These are phyloP conservation scores for Senecio squalidus DNA, from an alignment of 140 eudicot genomes.

Conservation along the genomic window DNA sequence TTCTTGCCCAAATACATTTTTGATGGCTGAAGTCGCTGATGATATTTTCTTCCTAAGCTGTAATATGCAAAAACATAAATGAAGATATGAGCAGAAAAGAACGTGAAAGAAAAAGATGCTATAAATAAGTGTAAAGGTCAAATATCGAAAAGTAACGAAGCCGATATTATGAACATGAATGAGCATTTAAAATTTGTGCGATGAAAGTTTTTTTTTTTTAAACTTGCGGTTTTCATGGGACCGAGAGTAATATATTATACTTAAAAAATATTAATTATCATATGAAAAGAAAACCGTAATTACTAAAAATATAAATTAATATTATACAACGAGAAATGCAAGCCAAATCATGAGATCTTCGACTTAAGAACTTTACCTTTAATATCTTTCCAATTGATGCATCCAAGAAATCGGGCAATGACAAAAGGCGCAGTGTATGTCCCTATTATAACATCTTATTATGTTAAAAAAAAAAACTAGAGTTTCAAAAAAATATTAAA, in stretches of 20 bases:
- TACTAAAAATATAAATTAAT: too few relatives aligned
- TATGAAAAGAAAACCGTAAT: too few relatives aligned
- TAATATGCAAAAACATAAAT: slow-evolving; percentile 13
- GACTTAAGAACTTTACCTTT: slow-evolving; percentile 40
- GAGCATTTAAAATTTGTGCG: too few relatives aligned
- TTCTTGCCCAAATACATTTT: slow-evolving; percentile 89
- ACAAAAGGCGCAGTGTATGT: slow-evolving; percentile 85
- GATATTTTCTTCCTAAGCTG: slow-evolving; percentile 87
- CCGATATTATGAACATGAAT: neutral
- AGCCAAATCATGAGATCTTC: neutral
- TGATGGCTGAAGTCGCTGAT: slow-evolving; percentile 90
- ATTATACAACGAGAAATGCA: too few relatives aligned
- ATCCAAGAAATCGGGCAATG: slow-evolving; percentile 98
- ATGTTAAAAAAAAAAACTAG: slow-evolving; percentile 10
- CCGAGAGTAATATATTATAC: too few relatives aligned
- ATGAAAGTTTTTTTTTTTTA: too few relatives aligned
- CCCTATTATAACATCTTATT: slow-evolving; percentile 49
- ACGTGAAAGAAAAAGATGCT: neutral
- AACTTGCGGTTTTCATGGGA: too few relatives aligned
- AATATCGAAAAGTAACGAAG: neutral
- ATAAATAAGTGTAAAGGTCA: neutral
- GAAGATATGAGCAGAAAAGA: neutral
- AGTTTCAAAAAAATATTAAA: slow-evolving; percentile 6
- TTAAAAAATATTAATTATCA: too few relatives aligned
- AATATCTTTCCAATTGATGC: slow-evolving; percentile 95